phyloP scores from a whole-genome alignment of 148 eudicot species.

The Dysphania ambrosioides region DNA sequence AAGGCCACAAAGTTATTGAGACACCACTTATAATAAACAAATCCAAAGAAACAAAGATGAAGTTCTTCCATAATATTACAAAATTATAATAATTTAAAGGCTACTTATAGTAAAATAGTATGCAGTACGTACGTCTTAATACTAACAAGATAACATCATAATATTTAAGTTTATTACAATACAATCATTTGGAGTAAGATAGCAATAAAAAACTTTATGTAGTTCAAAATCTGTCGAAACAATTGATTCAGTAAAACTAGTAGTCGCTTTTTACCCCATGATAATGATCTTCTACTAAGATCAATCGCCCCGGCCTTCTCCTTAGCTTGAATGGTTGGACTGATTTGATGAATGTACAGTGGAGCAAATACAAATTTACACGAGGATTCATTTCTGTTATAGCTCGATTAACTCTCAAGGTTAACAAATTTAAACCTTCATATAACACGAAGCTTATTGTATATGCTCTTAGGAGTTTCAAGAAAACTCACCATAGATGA shows the following conservation, averaged over 20 bases:
- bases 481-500: too few species aligned
- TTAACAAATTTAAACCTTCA: too few species aligned
- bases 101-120: background rate
- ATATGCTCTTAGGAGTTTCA: too few species aligned
- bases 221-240: conserved; percentile 12
- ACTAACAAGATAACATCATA: background rate
- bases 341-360: conserved; percentile 46
- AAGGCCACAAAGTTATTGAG: too few species aligned
- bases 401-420: background rate
- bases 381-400: background rate
- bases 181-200: conserved; percentile 8
- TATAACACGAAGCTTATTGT: background rate
- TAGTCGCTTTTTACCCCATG: background rate
- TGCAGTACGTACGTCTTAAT: too few species aligned
- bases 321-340: conserved; percentile 49
- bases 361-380: background rate
- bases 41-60: too few species aligned
- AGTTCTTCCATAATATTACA: too few species aligned
- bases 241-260: conserved; percentile 3
- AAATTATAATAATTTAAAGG: too few species aligned
- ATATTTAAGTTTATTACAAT: conserved; percentile 15
- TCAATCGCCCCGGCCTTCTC: conserved; percentile 26
- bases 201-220: background rate
- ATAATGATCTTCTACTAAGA: too few species aligned
- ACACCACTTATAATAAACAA: too few species aligned